Conservation (phyloP, 257 asterid genomes). For the Solanum chmielewskii region DNA sequence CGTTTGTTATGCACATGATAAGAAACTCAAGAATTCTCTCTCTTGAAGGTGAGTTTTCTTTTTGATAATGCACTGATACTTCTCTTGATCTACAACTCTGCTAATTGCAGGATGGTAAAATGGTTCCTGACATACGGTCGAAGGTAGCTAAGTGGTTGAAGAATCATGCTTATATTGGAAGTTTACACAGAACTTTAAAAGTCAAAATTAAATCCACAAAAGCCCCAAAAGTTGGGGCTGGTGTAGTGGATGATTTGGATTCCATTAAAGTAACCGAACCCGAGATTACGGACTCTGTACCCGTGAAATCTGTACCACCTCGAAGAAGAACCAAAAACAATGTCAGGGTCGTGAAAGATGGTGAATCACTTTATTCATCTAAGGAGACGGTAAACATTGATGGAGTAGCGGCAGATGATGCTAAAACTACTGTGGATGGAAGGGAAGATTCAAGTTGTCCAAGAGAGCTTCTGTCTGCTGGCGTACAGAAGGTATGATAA, state of each 20-base stretch:
- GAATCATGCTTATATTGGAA: conserved; percentile 47
- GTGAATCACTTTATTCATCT: conserved; percentile 14
- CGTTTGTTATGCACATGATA: conserved; percentile 1
- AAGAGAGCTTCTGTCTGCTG: conserved; percentile 23
- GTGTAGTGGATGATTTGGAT: conserved; percentile 31
- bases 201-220: conserved; percentile 28
- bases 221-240: conserved; percentile 28
- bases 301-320: conserved; percentile 69
- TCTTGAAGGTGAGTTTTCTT: not conserved
- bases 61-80: not conserved
- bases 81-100: not conserved
- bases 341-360: conserved; percentile 34
- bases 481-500: conserved; percentile 37
- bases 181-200: conserved; percentile 41
- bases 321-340: conserved; percentile 72
- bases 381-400: conserved; percentile 20
- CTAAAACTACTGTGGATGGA: conserved; percentile 14
- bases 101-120: conserved; percentile 48
- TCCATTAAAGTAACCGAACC: conserved; percentile 37
- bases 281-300: conserved; percentile 40
- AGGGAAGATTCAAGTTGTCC: conserved; percentile 31
- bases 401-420: conserved; percentile 13
- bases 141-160: conserved; percentile 70
- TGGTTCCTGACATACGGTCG: conserved; percentile 39
- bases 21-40: not conserved